A percentile compares a stretch with the other conserved stretches of the same genome.
Conservation (phyloP, 495 filamentous ascomycete genomes). For the Aspergillus bridgeri region DNA sequence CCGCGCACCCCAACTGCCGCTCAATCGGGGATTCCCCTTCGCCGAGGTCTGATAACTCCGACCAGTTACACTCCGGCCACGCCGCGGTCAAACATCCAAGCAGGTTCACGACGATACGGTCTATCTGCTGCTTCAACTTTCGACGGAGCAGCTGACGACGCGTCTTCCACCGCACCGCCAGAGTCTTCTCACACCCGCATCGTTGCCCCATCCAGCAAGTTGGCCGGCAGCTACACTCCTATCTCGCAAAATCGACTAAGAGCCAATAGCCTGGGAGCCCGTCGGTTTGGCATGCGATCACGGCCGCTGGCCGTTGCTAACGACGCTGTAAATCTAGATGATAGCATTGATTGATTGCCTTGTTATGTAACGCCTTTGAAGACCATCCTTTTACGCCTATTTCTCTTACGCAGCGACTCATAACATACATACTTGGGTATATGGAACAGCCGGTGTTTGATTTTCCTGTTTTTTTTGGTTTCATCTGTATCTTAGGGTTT, state of each 20-base stretch:
- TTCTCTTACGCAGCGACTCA: slow-evolving; percentile 34
- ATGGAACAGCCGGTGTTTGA: slow-evolving; percentile 31
- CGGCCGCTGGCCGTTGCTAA: slow-evolving; percentile 31
- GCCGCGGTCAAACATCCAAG: slow-evolving; percentile 42
- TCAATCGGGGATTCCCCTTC: slow-evolving; percentile 39
- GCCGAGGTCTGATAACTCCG: slow-evolving; percentile 42
- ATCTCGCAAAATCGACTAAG: slow-evolving; percentile 39
- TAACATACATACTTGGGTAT: slow-evolving; percentile 12
- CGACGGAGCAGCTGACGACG: slow-evolving; percentile 20
- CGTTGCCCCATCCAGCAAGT: slow-evolving; percentile 35
- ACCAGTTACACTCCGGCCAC: slow-evolving; percentile 36
- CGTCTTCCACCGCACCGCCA: slow-evolving; percentile 16
- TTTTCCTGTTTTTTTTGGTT: slow-evolving; percentile 7
- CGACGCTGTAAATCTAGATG: slow-evolving; percentile 31
- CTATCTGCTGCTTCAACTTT: slow-evolving; percentile 19
- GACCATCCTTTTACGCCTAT: background rate
- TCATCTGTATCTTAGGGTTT: slow-evolving; percentile 9
- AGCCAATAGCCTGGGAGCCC: slow-evolving; percentile 39
- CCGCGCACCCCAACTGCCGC: slow-evolving; percentile 42
- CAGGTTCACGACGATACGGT: slow-evolving; percentile 47
- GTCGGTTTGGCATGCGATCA: slow-evolving; percentile 36
- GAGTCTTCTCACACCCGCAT: slow-evolving; percentile 36
- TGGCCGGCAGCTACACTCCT: slow-evolving; percentile 41
- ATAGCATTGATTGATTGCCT: slow-evolving; percentile 34
- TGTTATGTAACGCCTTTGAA: background rate